Conservation (phyloP, 129 eudicot species). For the Saussurea involucrata region DNA sequence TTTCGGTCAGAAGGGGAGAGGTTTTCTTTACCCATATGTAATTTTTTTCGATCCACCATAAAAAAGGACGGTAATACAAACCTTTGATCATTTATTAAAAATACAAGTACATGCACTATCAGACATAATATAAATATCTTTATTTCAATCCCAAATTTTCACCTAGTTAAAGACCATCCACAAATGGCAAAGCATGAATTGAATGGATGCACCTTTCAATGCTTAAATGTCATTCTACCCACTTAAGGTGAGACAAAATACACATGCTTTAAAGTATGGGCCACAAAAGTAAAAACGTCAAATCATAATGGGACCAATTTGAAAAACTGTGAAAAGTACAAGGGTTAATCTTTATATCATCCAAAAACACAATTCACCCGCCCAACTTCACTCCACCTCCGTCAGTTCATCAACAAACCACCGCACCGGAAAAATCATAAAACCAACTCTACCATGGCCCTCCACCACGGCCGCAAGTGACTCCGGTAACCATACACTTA, state of each 20-base stretch:
- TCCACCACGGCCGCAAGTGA: conserved; percentile 15
- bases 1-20: neutral
- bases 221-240: neutral
- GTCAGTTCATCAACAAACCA: conserved; percentile 2
- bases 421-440: conserved; percentile 12
- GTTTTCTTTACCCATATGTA: neutral
- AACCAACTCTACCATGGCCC: neutral
- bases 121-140: neutral
- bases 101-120: neutral
- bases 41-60: too few species aligned
- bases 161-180: neutral
- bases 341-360: conserved; percentile 6
- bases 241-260: conserved; percentile 7
- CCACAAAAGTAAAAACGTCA: neutral
- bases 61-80: too few species aligned
- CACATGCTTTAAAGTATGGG: conserved; percentile 13
- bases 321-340: neutral
- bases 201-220: neutral
- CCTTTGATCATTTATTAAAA: neutral
- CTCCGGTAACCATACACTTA: conserved; percentile 10
- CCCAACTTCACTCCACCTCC: conserved; percentile 18
- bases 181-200: neutral
- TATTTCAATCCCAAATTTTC: neutral
- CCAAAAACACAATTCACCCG: conserved; percentile 19
- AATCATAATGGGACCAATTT: conserved; percentile 1